Evolutionary conservation across 352 stramenopile genomes (phyloP).

Genomic region (Pelagophyceae sp.): DNA sequence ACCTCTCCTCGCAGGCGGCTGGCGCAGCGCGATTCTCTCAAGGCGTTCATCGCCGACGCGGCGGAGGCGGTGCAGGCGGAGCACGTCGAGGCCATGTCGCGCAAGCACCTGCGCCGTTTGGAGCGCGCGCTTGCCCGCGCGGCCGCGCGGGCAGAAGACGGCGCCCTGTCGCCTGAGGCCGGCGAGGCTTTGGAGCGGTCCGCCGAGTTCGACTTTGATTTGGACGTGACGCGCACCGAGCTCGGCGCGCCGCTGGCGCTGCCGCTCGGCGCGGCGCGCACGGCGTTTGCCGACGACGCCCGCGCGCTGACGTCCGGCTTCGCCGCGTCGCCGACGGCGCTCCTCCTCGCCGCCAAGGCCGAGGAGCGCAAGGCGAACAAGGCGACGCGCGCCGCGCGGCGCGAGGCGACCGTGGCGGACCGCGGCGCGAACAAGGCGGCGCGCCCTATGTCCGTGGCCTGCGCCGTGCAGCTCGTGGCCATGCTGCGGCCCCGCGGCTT

Average conservation of each 20-base stretch:
- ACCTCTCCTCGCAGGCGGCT: too few species aligned
- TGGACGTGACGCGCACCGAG: background rate
- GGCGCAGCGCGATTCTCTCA: background rate
- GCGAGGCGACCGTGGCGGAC: background rate
- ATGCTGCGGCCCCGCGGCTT: constrained; percentile 12
- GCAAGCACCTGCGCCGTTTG: background rate
- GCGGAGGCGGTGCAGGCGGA: background rate
- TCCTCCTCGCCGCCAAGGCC: background rate
- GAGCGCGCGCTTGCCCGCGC: background rate
- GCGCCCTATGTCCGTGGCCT: background rate
- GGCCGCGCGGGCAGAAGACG: background rate
- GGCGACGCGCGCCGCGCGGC: background rate
- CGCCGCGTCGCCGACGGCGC: background rate
- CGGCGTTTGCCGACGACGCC: background rate
- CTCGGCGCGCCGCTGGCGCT: background rate
- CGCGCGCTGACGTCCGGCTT: background rate
- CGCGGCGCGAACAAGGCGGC: background rate
- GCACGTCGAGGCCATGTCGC: background rate
- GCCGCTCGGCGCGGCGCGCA: background rate
- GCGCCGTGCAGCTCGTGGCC: constrained; percentile 10
- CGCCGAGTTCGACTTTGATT: constrained; percentile 1
- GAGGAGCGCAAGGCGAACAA: background rate
- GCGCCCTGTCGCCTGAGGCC: background rate
- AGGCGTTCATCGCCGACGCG: background rate
- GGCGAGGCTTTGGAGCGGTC: background rate